phyloP scores from a whole-genome alignment of 805 yeast species.

The Jamesozyma rosinii region DNA sequence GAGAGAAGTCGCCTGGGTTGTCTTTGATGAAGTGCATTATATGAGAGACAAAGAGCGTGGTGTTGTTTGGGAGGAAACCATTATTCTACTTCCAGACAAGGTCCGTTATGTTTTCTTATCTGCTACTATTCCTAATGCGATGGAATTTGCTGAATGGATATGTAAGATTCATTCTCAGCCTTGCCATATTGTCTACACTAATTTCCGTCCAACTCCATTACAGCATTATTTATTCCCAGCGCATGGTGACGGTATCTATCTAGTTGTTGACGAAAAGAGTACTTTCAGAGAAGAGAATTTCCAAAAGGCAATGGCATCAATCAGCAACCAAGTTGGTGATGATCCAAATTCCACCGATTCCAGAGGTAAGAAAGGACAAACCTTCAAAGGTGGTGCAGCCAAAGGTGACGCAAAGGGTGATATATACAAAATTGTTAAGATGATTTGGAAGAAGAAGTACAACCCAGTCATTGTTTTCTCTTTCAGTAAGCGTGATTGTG shows the following conservation, averaged over 20 bases:
- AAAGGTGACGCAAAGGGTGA: slow-evolving; percentile 67
- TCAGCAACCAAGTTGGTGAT: slow-evolving; percentile 73
- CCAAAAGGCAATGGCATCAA: slow-evolving; percentile 95
- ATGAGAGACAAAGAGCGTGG: slow-evolving; percentile 98
- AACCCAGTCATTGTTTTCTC: slow-evolving; percentile 98
- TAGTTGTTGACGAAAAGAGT: slow-evolving; percentile 96
- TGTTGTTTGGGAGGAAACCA: slow-evolving; percentile 99
- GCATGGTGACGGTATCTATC: slow-evolving; percentile 95
- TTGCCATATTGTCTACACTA: slow-evolving; percentile 96
- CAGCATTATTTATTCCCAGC: slow-evolving; percentile 97
- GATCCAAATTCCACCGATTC: slow-evolving; percentile 58
- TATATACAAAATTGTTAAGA: slow-evolving; percentile 90
- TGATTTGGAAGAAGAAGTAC: slow-evolving; percentile 94
- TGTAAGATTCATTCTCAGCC: slow-evolving; percentile 92
- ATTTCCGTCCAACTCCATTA: slow-evolving; percentile 96
- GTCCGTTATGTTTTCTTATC: slow-evolving; percentile 89
- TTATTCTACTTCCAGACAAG: slow-evolving; percentile 88
- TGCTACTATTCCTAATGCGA: slow-evolving; percentile 95
- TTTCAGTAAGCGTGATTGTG: slow-evolving; percentile 96
- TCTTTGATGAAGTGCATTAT: slow-evolving; percentile 96
- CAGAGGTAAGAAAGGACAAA: slow-evolving; percentile 66
- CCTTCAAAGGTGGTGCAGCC: slow-evolving; percentile 69
- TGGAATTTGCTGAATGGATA: slow-evolving; percentile 98
- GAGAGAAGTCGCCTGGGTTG: slow-evolving; percentile 98
- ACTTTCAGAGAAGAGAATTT: slow-evolving; percentile 93